Evolutionary conservation across 139 green algal species (phyloP).

Genomic region (Tetradesmus obliquus): DNA sequence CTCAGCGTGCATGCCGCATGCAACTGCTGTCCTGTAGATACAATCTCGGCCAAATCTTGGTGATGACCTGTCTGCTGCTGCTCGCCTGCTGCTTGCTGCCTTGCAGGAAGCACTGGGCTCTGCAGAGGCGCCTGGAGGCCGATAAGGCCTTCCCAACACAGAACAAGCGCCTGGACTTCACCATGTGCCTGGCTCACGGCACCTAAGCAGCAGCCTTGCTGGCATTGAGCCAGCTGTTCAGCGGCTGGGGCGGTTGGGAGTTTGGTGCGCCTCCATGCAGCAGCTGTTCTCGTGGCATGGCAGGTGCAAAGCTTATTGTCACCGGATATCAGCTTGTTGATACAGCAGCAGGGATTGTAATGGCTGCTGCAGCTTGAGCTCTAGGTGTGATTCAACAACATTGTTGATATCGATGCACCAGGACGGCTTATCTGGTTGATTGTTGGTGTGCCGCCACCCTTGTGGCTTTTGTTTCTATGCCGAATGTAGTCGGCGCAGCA

Average conservation of each 20-base stretch:
- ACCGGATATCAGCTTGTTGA: not conserved
- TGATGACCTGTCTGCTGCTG: not conserved
- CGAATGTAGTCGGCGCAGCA: not conserved
- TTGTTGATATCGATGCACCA: not conserved
- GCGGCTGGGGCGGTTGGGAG: not conserved
- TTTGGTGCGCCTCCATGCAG: not conserved
- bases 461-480: not conserved
- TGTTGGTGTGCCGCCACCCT: not conserved
- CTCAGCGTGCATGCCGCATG: not conserved
- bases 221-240: not conserved
- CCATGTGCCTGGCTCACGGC: constrained; percentile 8
- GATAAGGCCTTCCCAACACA: constrained; percentile 23
- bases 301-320: not conserved
- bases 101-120: constrained; percentile 34
- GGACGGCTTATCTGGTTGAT: not conserved
- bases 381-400: not conserved
- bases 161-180: constrained; percentile 30
- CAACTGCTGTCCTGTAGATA: not conserved
- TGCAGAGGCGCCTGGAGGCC: constrained; percentile 15
- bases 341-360: not conserved
- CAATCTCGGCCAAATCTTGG: not conserved
- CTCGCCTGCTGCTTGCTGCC: not conserved
- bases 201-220: constrained; percentile 4
- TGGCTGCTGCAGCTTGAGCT: too few relatives aligned
- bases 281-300: not conserved